Base-by-base conservation (phyloP, 306 rosid genomes). In the Delonix regia region DNA sequence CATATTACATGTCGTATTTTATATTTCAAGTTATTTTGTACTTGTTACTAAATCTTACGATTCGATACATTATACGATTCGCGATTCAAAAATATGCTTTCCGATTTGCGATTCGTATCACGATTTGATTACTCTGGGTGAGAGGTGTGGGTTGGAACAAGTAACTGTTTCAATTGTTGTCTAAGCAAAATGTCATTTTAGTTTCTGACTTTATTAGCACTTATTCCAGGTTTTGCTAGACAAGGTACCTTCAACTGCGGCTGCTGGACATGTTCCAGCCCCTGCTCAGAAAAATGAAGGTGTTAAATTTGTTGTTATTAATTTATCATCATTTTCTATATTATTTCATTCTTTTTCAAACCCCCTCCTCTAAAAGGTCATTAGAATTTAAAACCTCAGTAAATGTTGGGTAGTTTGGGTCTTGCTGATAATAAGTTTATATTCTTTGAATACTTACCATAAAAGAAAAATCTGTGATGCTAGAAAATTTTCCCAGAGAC, bases 211-310 rank as follows among this genome's bases (percentile, higher is more conserved):
- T 51, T 51, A 41, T 42, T 63, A 27, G 14, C 13, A 3, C 49
- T 16, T 62, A 22, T 82, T 80, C 83, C 90, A 95, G 99, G 85
- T 93, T 49, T 75, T 91, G 83, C 34, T 86, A 82, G 91, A 82
- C 81, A 94, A 72, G 83, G 87, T 75, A 71, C 79, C 98, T 47
- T 62, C 85, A n/a, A 36, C 76, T 69, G 45, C 79, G 0, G 38
- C 75, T 47, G 79, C 10, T 69, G 91, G 76, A 36, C 89, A 84
- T 30, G 81, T 82, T 73, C 78, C 80, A 25, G 42, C 62, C 47
- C 73, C 59, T 73, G 44, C 83, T 64, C 81, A 47, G 36, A 79
- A 75, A 85, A 57, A 71, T 41, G 76, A 79, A 36, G 86, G 88
- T 85, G 79, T 65, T 63, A 24, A 38, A 55, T 74, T 82, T 81